Evolutionary conservation across 805 yeast genomes (phyloP).

Genomic region (Starmerella kuoi): DNA sequence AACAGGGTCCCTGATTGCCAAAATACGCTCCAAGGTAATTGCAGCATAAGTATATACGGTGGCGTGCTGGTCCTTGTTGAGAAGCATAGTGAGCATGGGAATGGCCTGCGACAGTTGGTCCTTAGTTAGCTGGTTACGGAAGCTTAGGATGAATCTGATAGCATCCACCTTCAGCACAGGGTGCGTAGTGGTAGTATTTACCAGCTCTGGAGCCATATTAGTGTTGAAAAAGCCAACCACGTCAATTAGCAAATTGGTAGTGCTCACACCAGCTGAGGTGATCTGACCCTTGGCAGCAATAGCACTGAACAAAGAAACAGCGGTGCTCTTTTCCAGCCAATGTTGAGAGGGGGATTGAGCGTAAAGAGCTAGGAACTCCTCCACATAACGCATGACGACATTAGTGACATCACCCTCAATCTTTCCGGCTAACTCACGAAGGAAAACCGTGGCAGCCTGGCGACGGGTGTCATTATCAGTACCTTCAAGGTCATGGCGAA

Average conservation of each 20-base stretch:
- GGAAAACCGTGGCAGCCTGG: slow-evolving; percentile 82
- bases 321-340: slow-evolving; percentile 83
- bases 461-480: slow-evolving; percentile 87
- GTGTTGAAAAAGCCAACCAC: slow-evolving; percentile 73
- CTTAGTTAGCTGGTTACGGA: slow-evolving; percentile 86
- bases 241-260: slow-evolving; percentile 74
- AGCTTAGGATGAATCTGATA: slow-evolving; percentile 74
- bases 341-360: slow-evolving; percentile 34
- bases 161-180: slow-evolving; percentile 87
- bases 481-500: slow-evolving; percentile 88
- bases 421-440: slow-evolving; percentile 71
- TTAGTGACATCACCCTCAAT: slow-evolving; percentile 64
- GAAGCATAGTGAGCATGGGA: slow-evolving; percentile 63
- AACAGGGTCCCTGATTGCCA: slow-evolving; percentile 50
- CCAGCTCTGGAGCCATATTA: slow-evolving; percentile 72
- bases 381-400: slow-evolving; percentile 61
- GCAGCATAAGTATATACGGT: slow-evolving; percentile 91
- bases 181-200: slow-evolving; percentile 35
- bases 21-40: slow-evolving; percentile 76
- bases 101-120: slow-evolving; percentile 67
- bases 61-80: slow-evolving; percentile 45
- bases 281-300: slow-evolving; percentile 83
- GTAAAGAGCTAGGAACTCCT: slow-evolving; percentile 48
- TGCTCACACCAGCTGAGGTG: slow-evolving; percentile 76
- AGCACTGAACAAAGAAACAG: slow-evolving; percentile 73